phyloP scores from a whole-genome alignment of 164 flowering plant genomes.

The Hamamelis virginiana region DNA sequence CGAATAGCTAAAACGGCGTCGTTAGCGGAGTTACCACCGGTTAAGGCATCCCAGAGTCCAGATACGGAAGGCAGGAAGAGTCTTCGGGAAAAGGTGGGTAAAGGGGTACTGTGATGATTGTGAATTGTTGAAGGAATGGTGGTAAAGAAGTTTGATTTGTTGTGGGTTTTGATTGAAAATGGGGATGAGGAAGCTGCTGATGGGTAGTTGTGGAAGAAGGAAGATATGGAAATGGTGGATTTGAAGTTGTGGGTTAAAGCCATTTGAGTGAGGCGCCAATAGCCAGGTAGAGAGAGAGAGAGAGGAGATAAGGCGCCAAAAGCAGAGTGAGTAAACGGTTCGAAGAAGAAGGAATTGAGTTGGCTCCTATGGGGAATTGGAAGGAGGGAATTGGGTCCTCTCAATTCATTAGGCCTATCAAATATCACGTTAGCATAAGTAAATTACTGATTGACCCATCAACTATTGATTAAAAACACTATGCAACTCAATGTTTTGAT shows the following conservation, averaged over 20 bases:
- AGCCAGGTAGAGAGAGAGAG: background rate
- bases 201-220: conserved; percentile 15
- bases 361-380: too few species aligned
- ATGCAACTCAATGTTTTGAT: too few species aligned
- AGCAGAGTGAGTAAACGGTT: background rate
- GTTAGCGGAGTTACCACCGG: conserved; percentile 58
- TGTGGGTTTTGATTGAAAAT: conserved; percentile 14
- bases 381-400: too few species aligned
- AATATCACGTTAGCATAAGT: too few species aligned
- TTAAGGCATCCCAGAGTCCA: conserved; percentile 77
- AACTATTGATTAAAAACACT: too few species aligned
- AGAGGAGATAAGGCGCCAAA: conserved; percentile 18
- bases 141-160: conserved; percentile 17
- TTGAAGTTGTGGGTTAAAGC: conserved; percentile 22
- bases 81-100: conserved; percentile 39
- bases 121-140: conserved; percentile 14
- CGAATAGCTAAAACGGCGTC: conserved; percentile 65
- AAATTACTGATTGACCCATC: too few species aligned
- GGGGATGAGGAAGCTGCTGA: conserved; percentile 17
- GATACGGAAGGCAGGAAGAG: conserved; percentile 65
- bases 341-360: too few species aligned
- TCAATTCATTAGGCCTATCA: too few species aligned
- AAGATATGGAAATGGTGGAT: conserved; percentile 5
- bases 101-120: conserved; percentile 19
- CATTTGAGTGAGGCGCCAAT: conserved; percentile 16